Base-by-base conservation (phyloP, 2,329 filamentous ascomycete genomes). In the Trichoderma sp. region DNA sequence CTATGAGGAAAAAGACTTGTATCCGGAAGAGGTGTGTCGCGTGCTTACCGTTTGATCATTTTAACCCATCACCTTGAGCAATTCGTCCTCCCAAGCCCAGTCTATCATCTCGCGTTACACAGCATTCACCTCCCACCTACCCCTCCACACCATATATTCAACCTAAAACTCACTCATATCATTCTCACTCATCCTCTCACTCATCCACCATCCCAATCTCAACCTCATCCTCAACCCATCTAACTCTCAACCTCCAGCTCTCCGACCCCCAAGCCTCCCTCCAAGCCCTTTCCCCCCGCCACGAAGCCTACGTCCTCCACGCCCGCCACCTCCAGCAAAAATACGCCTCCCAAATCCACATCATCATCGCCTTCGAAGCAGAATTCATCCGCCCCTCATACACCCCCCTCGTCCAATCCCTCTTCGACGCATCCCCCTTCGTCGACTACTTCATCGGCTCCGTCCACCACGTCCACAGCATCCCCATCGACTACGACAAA, bases 381-480 rank as follows among this genome's bases (percentile, higher is more conserved):
- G 95, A 99, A 77, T 99, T 92, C 89, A 95, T 97, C 77, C 89
- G 94, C 7, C 84, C 90, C 0, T 84, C 83, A 4, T 87, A 89
- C 73, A 79, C 78, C 0, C 70, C 81, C 2, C 80, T 90, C 56
- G 89, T 97, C 68, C 73, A 78, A 12, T 84, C 92, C 3, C 83
- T 92, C 4, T 83, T 92, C 10, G 81, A 90, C 25, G 76, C 83
- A 6, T 84, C 92, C 7, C 84, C 92, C 45, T 79, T 81, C 10
- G 85, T 97, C 70, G 94, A 98, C 80, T 92, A 96, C 80, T 97
- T 97, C 81, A 85, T 99, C 75, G 95, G 95, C 68, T 96, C 92
- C 1, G 86, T 98, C 58, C 95, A 99, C 80, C 95, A 99, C 78
- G 91, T 94, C 8, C 88, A 92, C 75, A 89, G 89, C 17, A 84